phyloP scores from a whole-genome alignment of 2,329 filamentous ascomycete species.

The Nannizzia gypsea region DNA sequence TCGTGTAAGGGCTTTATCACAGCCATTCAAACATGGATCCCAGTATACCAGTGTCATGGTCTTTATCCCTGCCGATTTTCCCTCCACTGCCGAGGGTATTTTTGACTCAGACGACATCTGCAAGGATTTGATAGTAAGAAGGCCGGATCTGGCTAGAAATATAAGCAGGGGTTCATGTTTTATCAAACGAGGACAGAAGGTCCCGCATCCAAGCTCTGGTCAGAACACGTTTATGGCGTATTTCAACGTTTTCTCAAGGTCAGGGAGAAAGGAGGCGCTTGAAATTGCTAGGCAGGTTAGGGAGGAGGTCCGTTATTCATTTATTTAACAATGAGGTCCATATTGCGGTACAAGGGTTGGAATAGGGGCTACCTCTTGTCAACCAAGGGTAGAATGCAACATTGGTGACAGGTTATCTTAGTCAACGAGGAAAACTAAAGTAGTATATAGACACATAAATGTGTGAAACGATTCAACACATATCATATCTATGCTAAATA shows the following conservation, averaged over 20 bases:
- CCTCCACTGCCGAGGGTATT: not conserved
- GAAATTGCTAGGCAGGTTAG: conserved; percentile 4
- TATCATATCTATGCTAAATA: too few relatives aligned
- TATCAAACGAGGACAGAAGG: not conserved
- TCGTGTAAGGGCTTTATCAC: conserved; percentile 14
- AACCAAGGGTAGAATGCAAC: not conserved
- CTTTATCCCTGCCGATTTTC: not conserved
- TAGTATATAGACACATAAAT: too few relatives aligned
- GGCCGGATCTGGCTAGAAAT: not conserved
- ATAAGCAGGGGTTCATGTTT: not conserved
- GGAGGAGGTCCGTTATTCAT: conserved; percentile 1
- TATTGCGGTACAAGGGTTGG: not conserved
- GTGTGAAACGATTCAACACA: too few relatives aligned
- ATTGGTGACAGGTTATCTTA: not conserved
- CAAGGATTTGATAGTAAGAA: not conserved
- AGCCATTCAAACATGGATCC: conserved; percentile 14
- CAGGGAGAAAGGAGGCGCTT: not conserved
- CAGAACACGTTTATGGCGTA: not conserved
- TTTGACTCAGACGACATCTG: not conserved
- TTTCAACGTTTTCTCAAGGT: not conserved
- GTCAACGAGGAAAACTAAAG: too few relatives aligned
- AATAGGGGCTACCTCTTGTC: not conserved
- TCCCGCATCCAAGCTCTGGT: not conserved
- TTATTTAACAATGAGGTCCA: not conserved
- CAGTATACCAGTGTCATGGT: conserved; percentile 9